Percentiles rank a stretch among this genome's conserved stretches.
phyloP scores from a whole-genome alignment of 208 protist genomes.

The Porcisia hertigi region DNA sequence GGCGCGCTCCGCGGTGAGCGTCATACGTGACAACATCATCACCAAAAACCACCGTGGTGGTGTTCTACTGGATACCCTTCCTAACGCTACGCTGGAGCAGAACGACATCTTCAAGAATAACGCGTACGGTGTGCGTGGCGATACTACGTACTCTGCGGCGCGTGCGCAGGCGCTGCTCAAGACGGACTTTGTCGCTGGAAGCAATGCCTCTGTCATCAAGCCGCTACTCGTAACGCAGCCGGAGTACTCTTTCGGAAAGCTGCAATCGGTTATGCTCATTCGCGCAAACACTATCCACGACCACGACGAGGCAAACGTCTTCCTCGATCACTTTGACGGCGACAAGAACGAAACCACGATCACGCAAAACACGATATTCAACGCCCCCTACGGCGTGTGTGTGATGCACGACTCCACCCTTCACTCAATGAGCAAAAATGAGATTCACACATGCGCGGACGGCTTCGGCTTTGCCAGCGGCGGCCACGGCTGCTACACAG shows the following conservation, averaged over 20 bases:
- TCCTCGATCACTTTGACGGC: constrained; percentile 43
- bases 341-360: constrained; percentile 33
- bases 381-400: constrained; percentile 68
- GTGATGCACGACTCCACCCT: constrained; percentile 50
- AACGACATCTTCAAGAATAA: constrained; percentile 78
- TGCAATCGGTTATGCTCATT: constrained; percentile 25
- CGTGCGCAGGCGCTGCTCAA: constrained; percentile 37
- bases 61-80: constrained; percentile 57
- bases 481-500: constrained; percentile 52
- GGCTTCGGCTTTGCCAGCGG: constrained; percentile 57
- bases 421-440: constrained; percentile 47
- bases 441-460: constrained; percentile 72
- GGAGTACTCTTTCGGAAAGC: constrained; percentile 5
- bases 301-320: constrained; percentile 67
- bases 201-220: neutral
- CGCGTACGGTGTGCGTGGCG: constrained; percentile 66
- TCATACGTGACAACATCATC: constrained; percentile 60
- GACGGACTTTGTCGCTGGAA: neutral
- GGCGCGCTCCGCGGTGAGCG: constrained; percentile 26
- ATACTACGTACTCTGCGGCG: constrained; percentile 45
- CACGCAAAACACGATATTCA: constrained; percentile 60
- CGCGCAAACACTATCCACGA: constrained; percentile 57
- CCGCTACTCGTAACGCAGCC: neutral
- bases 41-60: constrained; percentile 59
- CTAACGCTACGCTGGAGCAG: constrained; percentile 53